Base-by-base conservation (phyloP, 139 green algal genomes). In the Desmodesmus armatus region DNA sequence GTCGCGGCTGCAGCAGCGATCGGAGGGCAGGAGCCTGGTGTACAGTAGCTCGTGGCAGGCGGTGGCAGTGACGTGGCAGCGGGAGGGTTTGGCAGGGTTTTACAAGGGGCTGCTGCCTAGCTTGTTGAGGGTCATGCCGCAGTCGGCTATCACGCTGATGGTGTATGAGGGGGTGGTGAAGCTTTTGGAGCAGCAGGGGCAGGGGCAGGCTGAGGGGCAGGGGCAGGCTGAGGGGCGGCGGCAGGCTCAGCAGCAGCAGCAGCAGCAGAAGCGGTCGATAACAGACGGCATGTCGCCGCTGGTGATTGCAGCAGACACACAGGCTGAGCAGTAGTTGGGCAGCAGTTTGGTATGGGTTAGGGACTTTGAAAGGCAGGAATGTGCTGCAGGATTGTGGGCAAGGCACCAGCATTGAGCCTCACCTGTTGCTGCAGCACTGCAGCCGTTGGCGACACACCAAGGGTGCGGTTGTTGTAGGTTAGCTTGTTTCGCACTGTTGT, bases 61-160 rank as follows among this genome's bases (percentile, higher is more conserved):
- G 1, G 62, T 93, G 2, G n/a, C 43, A n/a, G 65, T 91, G 33
- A 94, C 91, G 27, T 90, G 87, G 40, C 70, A 85, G 41, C 87
- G 93, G 51, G 96, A 99, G 86, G 96, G 96, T 1, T 11, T 97
- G 33, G 25, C 40, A 13, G 96, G 96, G 41, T 96, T 99, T 47
- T 99, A 99, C 92, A 95, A 91, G 78, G 96, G 96, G 5, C 51
- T 99, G 13, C 79, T 91, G 7, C 96, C 96, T 29, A 96, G 92
- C 19, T 86, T 99, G 62, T 78, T 99, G 70, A 82, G 90, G 1
- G 85, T 98, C 40, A 91, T 87, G 76, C 96, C 96, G 11, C 97
- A 99, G 86, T 94, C 94, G 31, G 95, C 96, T 13, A 91, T 99
- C 33, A 98, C 98, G 67, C 94, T 99, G 55, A 94, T 95, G 58